Conservation (phyloP, 177 flowering plant species). For the Vitis hybrid region DNA sequence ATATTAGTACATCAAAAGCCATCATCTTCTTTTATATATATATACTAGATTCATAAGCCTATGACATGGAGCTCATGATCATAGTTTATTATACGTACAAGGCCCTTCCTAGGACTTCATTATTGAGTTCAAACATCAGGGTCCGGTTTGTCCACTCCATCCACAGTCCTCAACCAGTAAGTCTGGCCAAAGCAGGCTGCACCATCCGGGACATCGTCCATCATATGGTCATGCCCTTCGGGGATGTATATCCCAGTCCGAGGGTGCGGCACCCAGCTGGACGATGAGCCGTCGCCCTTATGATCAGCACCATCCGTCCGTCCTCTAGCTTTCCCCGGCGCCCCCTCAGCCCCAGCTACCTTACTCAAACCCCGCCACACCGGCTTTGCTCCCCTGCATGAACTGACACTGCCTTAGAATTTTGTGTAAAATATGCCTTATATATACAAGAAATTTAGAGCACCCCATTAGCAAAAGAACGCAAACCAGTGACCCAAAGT, state of each 20-base stretch:
- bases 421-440: neutral
- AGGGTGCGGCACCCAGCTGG: slow-evolving; percentile 69
- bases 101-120: neutral
- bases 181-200: slow-evolving; percentile 44
- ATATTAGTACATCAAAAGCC: too few species aligned
- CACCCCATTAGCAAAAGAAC: too few species aligned
- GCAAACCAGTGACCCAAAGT: too few species aligned
- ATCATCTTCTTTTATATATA: too few species aligned
- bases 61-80: neutral
- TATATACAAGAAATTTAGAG: neutral
- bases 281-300: too few species aligned
- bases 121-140: slow-evolving; percentile 13
- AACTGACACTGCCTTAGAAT: too few species aligned
- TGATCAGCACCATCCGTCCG: too few species aligned
- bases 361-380: neutral
- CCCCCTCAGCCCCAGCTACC: neutral
- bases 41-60: too few species aligned
- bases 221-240: slow-evolving; percentile 66
- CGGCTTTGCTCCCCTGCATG: neutral
- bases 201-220: slow-evolving; percentile 51
- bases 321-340: neutral
- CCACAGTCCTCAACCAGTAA: slow-evolving; percentile 58
- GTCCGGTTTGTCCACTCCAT: slow-evolving; percentile 53
- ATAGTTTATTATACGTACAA: slow-evolving; percentile 1
- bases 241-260: slow-evolving; percentile 73